Evolutionary conservation across 257 asterid species (phyloP), one percentile per base, ranked within the genome.

Genomic region (Penstemon eatonii): DNA sequence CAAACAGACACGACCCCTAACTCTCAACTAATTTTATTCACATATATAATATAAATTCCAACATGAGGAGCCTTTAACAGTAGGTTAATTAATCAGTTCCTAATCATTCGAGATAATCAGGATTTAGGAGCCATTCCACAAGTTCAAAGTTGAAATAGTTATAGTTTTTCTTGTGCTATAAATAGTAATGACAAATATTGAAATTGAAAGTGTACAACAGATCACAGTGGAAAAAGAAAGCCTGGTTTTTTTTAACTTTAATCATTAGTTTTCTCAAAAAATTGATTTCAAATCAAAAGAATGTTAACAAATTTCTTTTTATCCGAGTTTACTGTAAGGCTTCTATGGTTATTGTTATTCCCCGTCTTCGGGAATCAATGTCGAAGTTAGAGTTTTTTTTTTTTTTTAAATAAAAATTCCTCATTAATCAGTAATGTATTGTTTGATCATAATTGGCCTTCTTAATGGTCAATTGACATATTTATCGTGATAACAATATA

Each of bases 41-140:
- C n/a, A n/a, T n/a, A n/a, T n/a, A n/a, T n/a, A n/a, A n/a, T n/a
- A n/a, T n/a, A n/a, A n/a, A n/a, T n/a, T n/a, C n/a, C n/a, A n/a
- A n/a, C n/a, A n/a, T n/a, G n/a, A n/a, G 65, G 81, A 72, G 75
- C 72, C 81, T 43, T n/a, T 41, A 42, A 56, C 2, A 25, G 33
- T 39, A 56, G n/a, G 73, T 33, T 70, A 65, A 60, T 18, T 62
- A 53, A 65, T 15, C 18, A 15, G 18, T 15, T 15, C 18, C 18
- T 15, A 15, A 15, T 70, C 55, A 45, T 70, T 6, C 33, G 33
- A 25, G 33, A 2, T 25, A 25, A 25, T 25, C 15, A 39, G 18
- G 18, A 15, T 9, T 10, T 51, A 55, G 77, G 72, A 71, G 68
- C 77, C 71, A 15, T 12, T 41, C 37, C 7, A 4, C 15, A 3